Evolutionary conservation across 768 basidiomycete species (phyloP), one percentile per base, ranked within the genome.

Genomic region (Rhodosporidiobolus sp.): DNA sequence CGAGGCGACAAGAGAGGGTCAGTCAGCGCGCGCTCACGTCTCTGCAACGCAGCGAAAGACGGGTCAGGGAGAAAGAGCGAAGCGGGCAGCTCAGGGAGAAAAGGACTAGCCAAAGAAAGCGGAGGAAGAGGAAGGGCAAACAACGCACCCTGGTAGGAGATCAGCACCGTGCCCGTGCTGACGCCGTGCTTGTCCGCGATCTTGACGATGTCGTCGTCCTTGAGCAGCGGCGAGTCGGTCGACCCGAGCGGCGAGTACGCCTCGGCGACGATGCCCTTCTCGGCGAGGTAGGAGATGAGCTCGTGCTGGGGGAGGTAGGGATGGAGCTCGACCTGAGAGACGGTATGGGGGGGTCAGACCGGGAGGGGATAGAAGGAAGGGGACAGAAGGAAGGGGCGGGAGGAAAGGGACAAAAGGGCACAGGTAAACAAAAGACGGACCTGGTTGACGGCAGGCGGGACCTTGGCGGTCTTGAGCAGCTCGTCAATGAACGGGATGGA

Each of bases 221-320:
- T 80, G 73, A 88, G 83, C 30, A 92, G 84, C 24, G 75, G 76
- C 22, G 74, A 71, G 65, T 75, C 67, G 53, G 74, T 77, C 24
- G 74, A 79, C 10, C 83, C 91, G 4, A 92, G 85, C 17, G 90
- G 89, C 2, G 89, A 92, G 83, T 91, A 92, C 12, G 90, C 89
- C 28, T 90, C 88, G 68, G 90, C 78, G 19, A 85, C 82, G 77
- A 93, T 91, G 52, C 88, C 88, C 77, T 88, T 87, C 59, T 80
- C 77, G 54, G 82, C 79, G 76, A 86, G 87, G 73, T 86, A 85
- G 56, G 83, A 80, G 58, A 87, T 78, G 53, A 90, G 81, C 22
- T 86, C 84, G 38, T 85, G 82, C 76, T 90, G 87, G 11, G 86
- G 85, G 69, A 89, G 84, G 80, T 87, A 89, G 8, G 89, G 89